Evolutionary conservation across 306 rosid genomes (phyloP).

Genomic region (Gastrolobium villosum): DNA sequence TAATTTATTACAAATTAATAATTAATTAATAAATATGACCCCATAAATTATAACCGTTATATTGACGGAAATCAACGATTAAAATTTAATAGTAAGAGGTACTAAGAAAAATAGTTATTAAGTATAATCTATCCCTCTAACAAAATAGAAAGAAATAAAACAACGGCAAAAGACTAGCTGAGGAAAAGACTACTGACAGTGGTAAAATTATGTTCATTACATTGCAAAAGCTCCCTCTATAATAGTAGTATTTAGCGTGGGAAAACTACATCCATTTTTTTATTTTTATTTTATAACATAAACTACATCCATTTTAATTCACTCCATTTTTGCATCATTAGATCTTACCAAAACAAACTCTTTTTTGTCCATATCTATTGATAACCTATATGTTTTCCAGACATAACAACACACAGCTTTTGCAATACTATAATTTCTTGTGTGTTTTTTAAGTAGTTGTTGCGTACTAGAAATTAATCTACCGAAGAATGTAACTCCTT

Average conservation of each 20-base stretch:
- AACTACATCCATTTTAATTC: neutral
- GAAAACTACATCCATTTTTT: neutral
- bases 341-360: neutral
- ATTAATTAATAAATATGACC: no score
- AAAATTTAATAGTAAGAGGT: no score
- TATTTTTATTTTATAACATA: no score
- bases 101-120: no score
- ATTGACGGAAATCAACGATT: no score
- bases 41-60: no score
- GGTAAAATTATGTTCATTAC: neutral
- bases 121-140: no score
- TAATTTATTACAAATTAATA: no score
- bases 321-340: neutral
- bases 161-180: neutral
- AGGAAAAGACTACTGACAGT: neutral
- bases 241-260: neutral
- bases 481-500: conserved; percentile 50
- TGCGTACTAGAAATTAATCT: neutral
- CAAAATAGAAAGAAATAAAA: neutral
- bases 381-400: neutral
- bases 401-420: neutral
- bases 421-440: neutral
- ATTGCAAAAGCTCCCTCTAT: neutral
- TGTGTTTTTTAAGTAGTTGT: neutral
- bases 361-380: neutral